Conservation (phyloP, 345 rosid species). For the Ceriops tagal region DNA sequence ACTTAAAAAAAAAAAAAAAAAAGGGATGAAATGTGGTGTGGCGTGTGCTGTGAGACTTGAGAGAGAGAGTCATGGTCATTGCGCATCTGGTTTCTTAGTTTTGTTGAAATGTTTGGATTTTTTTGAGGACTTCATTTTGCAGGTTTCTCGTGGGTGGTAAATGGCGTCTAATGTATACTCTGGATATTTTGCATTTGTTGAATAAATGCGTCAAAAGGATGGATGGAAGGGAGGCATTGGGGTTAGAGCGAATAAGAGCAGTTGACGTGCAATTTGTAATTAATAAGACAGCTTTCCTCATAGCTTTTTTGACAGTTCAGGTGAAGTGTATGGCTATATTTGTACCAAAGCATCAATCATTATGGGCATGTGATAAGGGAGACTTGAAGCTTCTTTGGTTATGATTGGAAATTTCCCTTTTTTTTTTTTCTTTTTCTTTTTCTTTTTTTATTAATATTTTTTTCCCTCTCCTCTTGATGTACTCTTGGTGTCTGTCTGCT, state of each 20-base stretch:
- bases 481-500: neutral
- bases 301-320: slow-evolving; percentile 16
- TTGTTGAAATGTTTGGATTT: slow-evolving; percentile 5
- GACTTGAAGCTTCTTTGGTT: neutral
- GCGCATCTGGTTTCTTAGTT: slow-evolving; percentile 10
- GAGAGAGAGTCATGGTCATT: slow-evolving; percentile 9
- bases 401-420: neutral
- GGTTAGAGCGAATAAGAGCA: slow-evolving; percentile 7
- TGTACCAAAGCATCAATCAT: slow-evolving; percentile 13
- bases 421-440: too few species aligned
- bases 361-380: neutral
- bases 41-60: neutral
- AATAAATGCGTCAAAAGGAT: slow-evolving; percentile 15
- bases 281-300: neutral
- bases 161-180: slow-evolving; percentile 8
- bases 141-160: slow-evolving; percentile 9
- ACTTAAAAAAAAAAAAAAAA: neutral
- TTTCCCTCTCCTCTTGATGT: neutral
- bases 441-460: too few species aligned
- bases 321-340: slow-evolving; percentile 15
- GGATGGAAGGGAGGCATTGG: neutral
- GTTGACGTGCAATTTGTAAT: slow-evolving; percentile 13
- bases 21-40: slow-evolving; percentile 8
- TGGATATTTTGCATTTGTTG: slow-evolving; percentile 30
- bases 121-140: slow-evolving; percentile 14